phyloP scores from a whole-genome alignment of 164 flowering plant species.

The Berberis thunbergii region DNA sequence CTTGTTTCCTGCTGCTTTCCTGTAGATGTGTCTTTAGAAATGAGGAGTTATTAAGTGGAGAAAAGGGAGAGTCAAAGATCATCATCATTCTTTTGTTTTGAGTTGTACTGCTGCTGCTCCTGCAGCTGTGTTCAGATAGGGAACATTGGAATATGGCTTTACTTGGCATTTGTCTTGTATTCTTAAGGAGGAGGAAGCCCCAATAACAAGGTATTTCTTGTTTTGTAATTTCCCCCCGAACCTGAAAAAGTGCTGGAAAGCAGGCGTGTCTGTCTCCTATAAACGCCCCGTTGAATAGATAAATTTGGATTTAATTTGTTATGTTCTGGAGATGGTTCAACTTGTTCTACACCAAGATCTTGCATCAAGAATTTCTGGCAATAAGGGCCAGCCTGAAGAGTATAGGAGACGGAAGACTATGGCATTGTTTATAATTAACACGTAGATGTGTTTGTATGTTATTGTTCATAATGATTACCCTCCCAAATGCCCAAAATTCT shows the following conservation, averaged over 20 bases:
- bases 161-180: constrained; percentile 27
- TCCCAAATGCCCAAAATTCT: too few relatives aligned
- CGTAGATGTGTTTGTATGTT: not conserved
- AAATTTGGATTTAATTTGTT: too few relatives aligned
- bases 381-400: too few relatives aligned
- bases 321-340: too few relatives aligned
- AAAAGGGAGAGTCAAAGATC: constrained; percentile 13
- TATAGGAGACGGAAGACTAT: too few relatives aligned
- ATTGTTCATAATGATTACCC: too few relatives aligned
- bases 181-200: constrained; percentile 21
- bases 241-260: not conserved
- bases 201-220: constrained; percentile 28
- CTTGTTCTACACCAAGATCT: too few relatives aligned
- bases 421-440: not conserved
- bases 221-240: constrained; percentile 15
- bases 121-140: constrained; percentile 17
- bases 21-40: constrained; percentile 39
- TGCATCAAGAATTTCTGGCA: too few relatives aligned
- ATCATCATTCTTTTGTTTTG: constrained; percentile 44
- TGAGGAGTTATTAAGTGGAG: constrained; percentile 21
- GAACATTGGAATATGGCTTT: constrained; percentile 7
- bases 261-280: not conserved
- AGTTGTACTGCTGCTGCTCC: constrained; percentile 26
- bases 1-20: constrained; percentile 13
- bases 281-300: too few relatives aligned